Base-by-base conservation (phyloP, 2,329 filamentous ascomycete genomes). In the Xylaria arbuscula region DNA sequence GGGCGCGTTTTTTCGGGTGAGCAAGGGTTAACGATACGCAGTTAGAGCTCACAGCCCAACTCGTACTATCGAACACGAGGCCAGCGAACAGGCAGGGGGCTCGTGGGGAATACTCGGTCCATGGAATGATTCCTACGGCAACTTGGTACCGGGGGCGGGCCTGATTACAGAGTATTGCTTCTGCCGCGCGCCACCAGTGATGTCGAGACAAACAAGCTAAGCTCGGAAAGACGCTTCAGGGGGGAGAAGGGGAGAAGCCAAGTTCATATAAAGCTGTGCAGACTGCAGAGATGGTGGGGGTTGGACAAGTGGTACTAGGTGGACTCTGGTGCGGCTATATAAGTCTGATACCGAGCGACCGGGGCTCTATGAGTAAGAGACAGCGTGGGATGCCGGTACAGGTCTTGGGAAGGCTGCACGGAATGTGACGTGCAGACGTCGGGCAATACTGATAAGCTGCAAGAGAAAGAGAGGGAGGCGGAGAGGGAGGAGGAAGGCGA, bases 31-130 rank as follows among this genome's bases (percentile, higher is more conserved):
- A 32, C 50, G 56, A 63, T 42, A 50, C 62, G 59, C 54, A 64
- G 67, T 57, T 62, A 64, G 38, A 55, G 63, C 55, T 71, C 61
- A 70, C 64, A 64, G 62, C 65, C 69, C 64, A 73, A 72, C 69
- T 64, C 64, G 72, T 74, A 69, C 70, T 77, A 76, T 77, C 70
- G 75, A 69, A 72, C 66, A 73, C 72, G 70, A 67, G 71, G 71
- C 68, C 69, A 66, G 68, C 73, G 70, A 71, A 70, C 73, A 68
- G 70, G 64, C 47, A 73, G 69, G 66, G 67, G 68, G 62, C 66
- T 69, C 47, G 66, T 69, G 67, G 69, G 72, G 64, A 72, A 72
- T 73, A 72, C 72, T 73, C 70, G 73, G 75, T 78, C 76, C 76
- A 78, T 78, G 74, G 76, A 76, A 77, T 70, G 67, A 63, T 64